Percentiles rank a stretch among this genome's conserved stretches.
These are phyloP conservation scores for Agrocybe chaxingu DNA, from an alignment of 768 basidiomycete genomes.

Conservation along the genomic window DNA sequence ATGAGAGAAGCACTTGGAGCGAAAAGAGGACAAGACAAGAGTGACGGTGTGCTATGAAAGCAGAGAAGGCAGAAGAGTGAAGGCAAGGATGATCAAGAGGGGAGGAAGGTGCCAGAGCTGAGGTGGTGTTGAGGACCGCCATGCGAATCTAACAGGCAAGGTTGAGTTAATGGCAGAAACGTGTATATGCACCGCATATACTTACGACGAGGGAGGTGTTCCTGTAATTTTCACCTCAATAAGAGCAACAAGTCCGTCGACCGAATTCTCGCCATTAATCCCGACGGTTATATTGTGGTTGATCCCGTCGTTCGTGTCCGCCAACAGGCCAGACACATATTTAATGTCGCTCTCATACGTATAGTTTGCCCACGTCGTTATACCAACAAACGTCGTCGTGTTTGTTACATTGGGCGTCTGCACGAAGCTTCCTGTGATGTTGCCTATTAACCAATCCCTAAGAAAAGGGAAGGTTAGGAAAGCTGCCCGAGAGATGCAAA, in stretches of 20 bases:
- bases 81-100: slow-evolving; percentile 5
- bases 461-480: slow-evolving; percentile 1
- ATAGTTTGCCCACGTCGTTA: slow-evolving; percentile 61
- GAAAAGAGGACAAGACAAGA: neutral
- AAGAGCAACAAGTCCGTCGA: slow-evolving; percentile 83
- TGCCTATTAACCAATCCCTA: slow-evolving; percentile 84
- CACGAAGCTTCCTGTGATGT: slow-evolving; percentile 59
- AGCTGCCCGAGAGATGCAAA: neutral
- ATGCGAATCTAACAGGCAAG: slow-evolving; percentile 9
- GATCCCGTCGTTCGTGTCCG: slow-evolving; percentile 64
- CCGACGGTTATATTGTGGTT: slow-evolving; percentile 64
- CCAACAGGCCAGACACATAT: slow-evolving; percentile 70
- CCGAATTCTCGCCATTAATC: slow-evolving; percentile 50
- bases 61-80: slow-evolving; percentile 5
- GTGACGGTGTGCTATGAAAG: slow-evolving; percentile 3
- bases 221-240: slow-evolving; percentile 65
- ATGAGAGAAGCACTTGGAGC: neutral
- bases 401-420: slow-evolving; percentile 53
- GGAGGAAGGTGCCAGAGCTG: slow-evolving; percentile 16
- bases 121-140: slow-evolving; percentile 14
- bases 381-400: slow-evolving; percentile 55
- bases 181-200: slow-evolving; percentile 4
- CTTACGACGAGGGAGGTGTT: slow-evolving; percentile 30
- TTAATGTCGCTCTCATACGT: slow-evolving; percentile 68
- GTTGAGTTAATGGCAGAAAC: neutral